Evolutionary conservation across 371 early-diverging fungal species (phyloP).

Genomic region (Sporodiniella umbellata): DNA sequence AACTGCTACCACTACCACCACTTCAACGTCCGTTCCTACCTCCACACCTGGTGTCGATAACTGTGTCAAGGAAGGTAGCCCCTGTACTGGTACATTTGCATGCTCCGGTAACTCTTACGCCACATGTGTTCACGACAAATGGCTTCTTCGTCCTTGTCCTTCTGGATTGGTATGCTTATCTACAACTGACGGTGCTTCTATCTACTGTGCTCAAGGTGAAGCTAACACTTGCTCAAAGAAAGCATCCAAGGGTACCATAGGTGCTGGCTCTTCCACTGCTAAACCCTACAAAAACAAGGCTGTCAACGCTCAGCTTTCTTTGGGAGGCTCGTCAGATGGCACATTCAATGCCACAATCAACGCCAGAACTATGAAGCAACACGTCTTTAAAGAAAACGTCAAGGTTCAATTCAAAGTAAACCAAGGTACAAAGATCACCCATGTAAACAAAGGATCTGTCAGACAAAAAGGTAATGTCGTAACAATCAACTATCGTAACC

Average conservation of each 20-base stretch:
- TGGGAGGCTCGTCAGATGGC: neutral
- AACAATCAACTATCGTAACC: constrained; percentile 16
- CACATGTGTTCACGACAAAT: constrained; percentile 24
- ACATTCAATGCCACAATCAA: constrained; percentile 26
- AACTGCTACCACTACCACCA: neutral
- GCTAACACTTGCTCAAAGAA: neutral
- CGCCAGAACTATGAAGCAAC: constrained; percentile 22
- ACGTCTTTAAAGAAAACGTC: constrained; percentile 13
- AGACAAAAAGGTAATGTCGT: constrained; percentile 25
- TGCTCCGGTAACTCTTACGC: constrained; percentile 23
- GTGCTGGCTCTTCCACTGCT: constrained; percentile 8
- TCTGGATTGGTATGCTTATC: constrained; percentile 24
- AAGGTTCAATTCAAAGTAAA: constrained; percentile 26
- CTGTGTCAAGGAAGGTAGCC: constrained; percentile 11
- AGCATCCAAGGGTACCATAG: neutral
- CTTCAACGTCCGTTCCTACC: constrained; percentile 1
- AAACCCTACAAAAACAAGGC: constrained; percentile 19
- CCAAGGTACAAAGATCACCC: constrained; percentile 14
- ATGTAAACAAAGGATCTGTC: constrained; percentile 21
- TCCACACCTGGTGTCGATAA: constrained; percentile 1
- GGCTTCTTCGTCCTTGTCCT: constrained; percentile 24
- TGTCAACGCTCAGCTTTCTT: constrained; percentile 27
- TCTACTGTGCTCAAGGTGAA: constrained; percentile 30
- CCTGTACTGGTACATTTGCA: constrained; percentile 11
- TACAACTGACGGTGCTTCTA: constrained; percentile 27